These are phyloP conservation scores for Pseudopithomyces maydicus DNA, from an alignment of 2,329 filamentous ascomycete species.

Conservation along the genomic window DNA sequence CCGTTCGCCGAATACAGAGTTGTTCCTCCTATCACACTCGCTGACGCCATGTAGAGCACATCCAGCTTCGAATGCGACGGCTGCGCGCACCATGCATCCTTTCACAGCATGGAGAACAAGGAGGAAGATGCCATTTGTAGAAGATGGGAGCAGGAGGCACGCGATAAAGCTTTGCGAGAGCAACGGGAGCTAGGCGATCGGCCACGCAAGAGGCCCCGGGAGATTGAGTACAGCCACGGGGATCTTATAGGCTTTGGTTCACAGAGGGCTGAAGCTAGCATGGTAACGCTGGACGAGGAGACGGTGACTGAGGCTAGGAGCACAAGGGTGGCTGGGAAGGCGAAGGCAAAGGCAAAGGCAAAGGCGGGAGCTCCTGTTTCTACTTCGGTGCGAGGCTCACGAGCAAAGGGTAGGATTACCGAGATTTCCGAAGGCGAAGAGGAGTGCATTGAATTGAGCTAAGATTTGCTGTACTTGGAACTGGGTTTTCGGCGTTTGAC, in stretches of 20 bases:
- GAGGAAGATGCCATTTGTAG: conserved; percentile 53
- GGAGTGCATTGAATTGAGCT: conserved; percentile 34
- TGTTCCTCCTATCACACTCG: neutral
- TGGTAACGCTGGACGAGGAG: conserved; percentile 13
- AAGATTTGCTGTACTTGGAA: conserved; percentile 3
- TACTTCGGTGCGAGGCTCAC: conserved; percentile 8
- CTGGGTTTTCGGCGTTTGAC: neutral
- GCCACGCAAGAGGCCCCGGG: conserved; percentile 34
- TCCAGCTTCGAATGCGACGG: conserved; percentile 62
- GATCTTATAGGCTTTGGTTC: neutral
- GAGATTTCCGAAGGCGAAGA: conserved; percentile 29
- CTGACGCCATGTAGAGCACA: conserved; percentile 40
- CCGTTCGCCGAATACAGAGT: conserved; percentile 2
- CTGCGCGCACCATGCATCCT: conserved; percentile 60
- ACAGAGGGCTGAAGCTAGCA: conserved; percentile 5
- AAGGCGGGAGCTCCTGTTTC: conserved; percentile 4
- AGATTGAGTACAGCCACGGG: conserved; percentile 26
- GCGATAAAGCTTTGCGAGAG: conserved; percentile 26
- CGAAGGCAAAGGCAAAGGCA: conserved; percentile 14
- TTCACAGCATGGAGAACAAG: conserved; percentile 59
- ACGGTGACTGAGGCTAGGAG: conserved; percentile 8
- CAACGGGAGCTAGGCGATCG: conserved; percentile 15
- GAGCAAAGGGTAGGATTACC: conserved; percentile 22
- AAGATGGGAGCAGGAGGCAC: conserved; percentile 51
- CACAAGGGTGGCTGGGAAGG: conserved; percentile 9